Percentiles rank a stretch among this genome's conserved stretches.
These are phyloP conservation scores for Heracleum sosnowskyi DNA, from an alignment of 129 eudicot species.

Conservation along the genomic window DNA sequence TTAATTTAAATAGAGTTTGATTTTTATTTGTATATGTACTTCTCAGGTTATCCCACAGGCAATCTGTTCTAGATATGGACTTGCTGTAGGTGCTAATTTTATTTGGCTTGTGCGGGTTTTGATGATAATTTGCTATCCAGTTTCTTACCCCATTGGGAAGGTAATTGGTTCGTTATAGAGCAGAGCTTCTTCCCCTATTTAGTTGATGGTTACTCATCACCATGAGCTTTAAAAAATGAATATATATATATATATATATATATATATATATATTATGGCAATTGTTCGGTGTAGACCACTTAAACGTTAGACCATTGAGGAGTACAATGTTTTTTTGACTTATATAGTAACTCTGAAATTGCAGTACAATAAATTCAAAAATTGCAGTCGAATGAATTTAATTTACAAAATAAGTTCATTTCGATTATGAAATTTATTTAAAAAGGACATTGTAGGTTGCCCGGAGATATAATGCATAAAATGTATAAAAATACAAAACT, in stretches of 20 bases:
- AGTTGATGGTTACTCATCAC: neutral
- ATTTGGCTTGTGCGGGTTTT: slow-evolving; percentile 83
- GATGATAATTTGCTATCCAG: slow-evolving; percentile 77
- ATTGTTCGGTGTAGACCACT: no score
- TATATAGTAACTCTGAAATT: no score
- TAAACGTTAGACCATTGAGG: no score
- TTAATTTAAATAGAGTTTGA: slow-evolving; percentile 3
- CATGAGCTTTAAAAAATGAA: neutral
- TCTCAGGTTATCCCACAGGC: slow-evolving; percentile 96
- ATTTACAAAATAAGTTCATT: no score
- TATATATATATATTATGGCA: no score
- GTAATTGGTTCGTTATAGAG: slow-evolving; percentile 24
- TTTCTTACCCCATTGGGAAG: slow-evolving; percentile 91
- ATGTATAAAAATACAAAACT: no score
- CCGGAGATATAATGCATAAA: no score
- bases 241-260: neutral
- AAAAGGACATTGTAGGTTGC: no score
- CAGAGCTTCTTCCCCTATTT: neutral
- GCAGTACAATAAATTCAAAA: no score
- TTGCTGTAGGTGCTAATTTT: slow-evolving; percentile 91
- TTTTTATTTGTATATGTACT: neutral
- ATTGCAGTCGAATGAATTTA: no score
- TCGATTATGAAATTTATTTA: no score
- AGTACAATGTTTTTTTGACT: no score
- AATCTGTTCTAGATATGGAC: slow-evolving; percentile 90